A percentile compares a stretch with the other conserved stretches of the same genome.
Conservation (phyloP, 106 monocot genomes). For the Apostasia ramifera region DNA sequence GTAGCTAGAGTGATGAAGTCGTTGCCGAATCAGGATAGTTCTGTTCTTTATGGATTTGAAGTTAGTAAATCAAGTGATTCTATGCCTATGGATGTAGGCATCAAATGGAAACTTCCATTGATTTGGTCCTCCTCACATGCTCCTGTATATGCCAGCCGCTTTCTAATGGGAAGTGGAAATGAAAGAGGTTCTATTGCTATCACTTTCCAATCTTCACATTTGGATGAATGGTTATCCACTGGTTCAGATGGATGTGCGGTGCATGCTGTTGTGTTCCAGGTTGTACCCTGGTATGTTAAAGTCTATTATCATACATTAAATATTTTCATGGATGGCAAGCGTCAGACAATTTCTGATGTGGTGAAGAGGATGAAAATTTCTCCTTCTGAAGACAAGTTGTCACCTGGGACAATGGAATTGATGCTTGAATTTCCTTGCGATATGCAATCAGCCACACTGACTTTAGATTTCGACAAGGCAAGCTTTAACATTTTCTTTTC, state of each 20-base stretch:
- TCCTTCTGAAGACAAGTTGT: constrained; percentile 90
- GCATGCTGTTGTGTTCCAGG: constrained; percentile 67
- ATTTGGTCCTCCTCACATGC: constrained; percentile 43
- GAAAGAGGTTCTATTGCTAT: constrained; percentile 96
- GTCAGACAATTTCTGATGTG: constrained; percentile 39
- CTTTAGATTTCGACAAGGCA: constrained; percentile 93
- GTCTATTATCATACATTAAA: constrained; percentile 87
- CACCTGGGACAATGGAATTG: constrained; percentile 76
- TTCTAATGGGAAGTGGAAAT: constrained; percentile 96
- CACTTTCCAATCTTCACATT: constrained; percentile 42
- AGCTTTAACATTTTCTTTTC: background rate
- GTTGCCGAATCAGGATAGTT: constrained; percentile 17
- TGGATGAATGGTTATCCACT: constrained; percentile 14
- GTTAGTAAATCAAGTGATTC: constrained; percentile 24
- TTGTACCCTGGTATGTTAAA: constrained; percentile 97
- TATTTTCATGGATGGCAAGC: constrained; percentile 67
- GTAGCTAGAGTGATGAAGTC: constrained; percentile 29
- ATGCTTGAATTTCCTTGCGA: constrained; percentile 69
- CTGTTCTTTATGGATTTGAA: constrained; percentile 52
- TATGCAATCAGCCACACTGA: constrained; percentile 48
- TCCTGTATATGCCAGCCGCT: constrained; percentile 67
- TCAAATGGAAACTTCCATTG: constrained; percentile 77
- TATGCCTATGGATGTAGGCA: constrained; percentile 62
- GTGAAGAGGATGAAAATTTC: constrained; percentile 69
- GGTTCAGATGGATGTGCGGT: constrained; percentile 34